Evolutionary conservation across 371 early-diverging fungal species (phyloP).

Genomic region (Chytridium lagenaria): DNA sequence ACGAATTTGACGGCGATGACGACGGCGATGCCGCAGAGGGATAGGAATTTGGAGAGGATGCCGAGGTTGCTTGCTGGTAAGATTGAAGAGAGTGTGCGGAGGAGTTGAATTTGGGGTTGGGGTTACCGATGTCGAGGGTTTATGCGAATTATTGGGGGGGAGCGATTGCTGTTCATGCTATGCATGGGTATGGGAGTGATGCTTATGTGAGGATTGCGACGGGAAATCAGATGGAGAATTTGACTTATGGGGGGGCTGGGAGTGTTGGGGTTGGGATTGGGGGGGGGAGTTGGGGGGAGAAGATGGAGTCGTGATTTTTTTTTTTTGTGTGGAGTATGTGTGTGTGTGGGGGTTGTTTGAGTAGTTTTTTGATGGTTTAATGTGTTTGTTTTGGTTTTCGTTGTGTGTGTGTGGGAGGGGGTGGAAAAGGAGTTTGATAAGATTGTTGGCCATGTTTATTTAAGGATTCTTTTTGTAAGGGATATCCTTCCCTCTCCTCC

Average conservation of each 20-base stretch:
- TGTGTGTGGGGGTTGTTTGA: too few species aligned
- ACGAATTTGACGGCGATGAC: too few species aligned
- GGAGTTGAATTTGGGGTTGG: conserved; percentile 76
- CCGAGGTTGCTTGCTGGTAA: conserved; percentile 58
- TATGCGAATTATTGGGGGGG: conserved; percentile 76
- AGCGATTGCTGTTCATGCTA: conserved; percentile 67
- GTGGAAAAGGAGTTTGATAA: too few species aligned
- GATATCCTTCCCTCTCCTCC: too few species aligned
- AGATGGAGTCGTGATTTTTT: too few species aligned
- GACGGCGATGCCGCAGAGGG: neutral
- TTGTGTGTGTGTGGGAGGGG: too few species aligned
- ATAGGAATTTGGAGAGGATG: conserved; percentile 11
- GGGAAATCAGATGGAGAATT: conserved; percentile 42
- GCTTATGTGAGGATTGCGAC: conserved; percentile 69
- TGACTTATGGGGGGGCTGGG: conserved; percentile 9
- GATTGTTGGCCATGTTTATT: too few species aligned
- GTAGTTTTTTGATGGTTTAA: too few species aligned
- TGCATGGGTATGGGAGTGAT: conserved; percentile 90
- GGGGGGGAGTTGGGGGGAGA: neutral
- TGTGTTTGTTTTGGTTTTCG: too few species aligned
- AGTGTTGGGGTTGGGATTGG: neutral
- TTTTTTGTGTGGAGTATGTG: too few species aligned
- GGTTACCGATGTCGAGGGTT: conserved; percentile 82
- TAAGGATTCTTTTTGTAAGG: too few species aligned
- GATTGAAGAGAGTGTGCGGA: conserved; percentile 54